A percentile compares a stretch with the other conserved stretches of the same genome.
Evolutionary conservation across 169 alveolate genomes (phyloP).

Genomic region (Plasmodium fragile): DNA sequence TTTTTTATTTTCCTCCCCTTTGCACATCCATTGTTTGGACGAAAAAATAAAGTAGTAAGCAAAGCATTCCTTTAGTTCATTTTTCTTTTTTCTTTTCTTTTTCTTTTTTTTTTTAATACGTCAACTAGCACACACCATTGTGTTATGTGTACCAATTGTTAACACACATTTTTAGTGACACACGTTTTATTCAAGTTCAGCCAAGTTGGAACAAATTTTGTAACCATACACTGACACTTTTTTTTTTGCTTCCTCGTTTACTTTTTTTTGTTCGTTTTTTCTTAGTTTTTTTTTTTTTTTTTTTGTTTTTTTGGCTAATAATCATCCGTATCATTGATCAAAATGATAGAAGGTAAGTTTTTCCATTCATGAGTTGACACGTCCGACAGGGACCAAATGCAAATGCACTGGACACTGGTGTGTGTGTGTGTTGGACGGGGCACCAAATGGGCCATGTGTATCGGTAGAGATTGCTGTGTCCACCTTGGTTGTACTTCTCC

Average conservation of each 20-base stretch:
- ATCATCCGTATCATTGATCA: background rate
- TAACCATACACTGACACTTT: background rate
- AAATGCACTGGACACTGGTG: background rate
- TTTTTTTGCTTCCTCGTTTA: no score
- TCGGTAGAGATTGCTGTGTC: background rate
- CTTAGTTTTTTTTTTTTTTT: conserved; percentile 2
- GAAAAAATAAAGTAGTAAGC: background rate
- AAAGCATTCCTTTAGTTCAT: background rate
- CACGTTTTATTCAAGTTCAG: background rate
- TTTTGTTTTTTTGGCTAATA: background rate
- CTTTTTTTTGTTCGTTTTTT: background rate
- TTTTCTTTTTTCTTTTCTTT: no score
- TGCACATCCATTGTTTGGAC: background rate
- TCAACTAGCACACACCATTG: background rate
- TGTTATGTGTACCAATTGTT: background rate
- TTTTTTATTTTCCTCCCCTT: background rate
- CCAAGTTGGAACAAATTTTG: background rate
- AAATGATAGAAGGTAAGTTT: conserved; percentile 33
- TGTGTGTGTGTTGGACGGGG: background rate
- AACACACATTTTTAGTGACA: background rate
- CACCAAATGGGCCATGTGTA: background rate
- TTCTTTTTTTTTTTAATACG: background rate
- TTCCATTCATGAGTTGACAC: background rate
- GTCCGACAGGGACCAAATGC: background rate
- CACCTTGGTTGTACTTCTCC: background rate